These are phyloP conservation scores for Lasiosphaeria hispida DNA, from an alignment of 495 filamentous ascomycete species.

Conservation along the genomic window DNA sequence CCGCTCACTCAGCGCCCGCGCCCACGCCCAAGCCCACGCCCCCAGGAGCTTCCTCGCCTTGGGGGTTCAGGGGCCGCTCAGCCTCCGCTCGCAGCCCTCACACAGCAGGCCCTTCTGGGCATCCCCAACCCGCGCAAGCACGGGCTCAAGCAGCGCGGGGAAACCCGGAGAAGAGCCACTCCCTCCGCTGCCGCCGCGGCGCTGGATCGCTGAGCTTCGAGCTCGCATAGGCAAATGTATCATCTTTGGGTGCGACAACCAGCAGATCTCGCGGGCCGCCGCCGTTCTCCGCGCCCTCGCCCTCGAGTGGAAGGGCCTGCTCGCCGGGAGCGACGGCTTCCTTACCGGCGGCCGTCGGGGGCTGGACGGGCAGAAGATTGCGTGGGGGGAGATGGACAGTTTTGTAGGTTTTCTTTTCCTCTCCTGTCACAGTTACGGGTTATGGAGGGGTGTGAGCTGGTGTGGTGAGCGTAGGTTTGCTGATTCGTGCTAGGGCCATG, in stretches of 20 bases:
- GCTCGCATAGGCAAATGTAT: constrained; percentile 78
- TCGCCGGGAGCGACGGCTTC: constrained; percentile 80
- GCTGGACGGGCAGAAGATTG: constrained; percentile 68
- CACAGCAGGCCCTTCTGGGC: not conserved
- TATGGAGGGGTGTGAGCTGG: not conserved
- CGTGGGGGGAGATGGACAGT: constrained; percentile 85
- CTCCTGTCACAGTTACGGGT: not conserved
- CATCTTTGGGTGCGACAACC: constrained; percentile 63
- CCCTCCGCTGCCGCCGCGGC: constrained; percentile 35
- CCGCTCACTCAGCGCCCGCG: too few relatives aligned
- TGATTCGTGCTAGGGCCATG: constrained; percentile 56
- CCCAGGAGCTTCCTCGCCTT: too few relatives aligned
- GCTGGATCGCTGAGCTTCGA: constrained; percentile 78
- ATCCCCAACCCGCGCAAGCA: not conserved
- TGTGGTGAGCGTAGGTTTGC: not conserved
- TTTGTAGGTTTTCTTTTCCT: constrained; percentile 39
- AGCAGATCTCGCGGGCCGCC: constrained; percentile 62
- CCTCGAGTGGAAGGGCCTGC: constrained; percentile 72
- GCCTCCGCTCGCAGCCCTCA: too few relatives aligned
- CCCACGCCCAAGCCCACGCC: too few relatives aligned
- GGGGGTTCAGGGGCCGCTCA: too few relatives aligned
- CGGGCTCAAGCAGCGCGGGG: not conserved
- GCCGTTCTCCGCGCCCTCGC: constrained; percentile 60
- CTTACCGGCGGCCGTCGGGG: constrained; percentile 65
- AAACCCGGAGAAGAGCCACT: constrained; percentile 14